Evolutionary conservation across 208 protist genomes (phyloP).

Genomic region (Leishmania braziliensis): DNA sequence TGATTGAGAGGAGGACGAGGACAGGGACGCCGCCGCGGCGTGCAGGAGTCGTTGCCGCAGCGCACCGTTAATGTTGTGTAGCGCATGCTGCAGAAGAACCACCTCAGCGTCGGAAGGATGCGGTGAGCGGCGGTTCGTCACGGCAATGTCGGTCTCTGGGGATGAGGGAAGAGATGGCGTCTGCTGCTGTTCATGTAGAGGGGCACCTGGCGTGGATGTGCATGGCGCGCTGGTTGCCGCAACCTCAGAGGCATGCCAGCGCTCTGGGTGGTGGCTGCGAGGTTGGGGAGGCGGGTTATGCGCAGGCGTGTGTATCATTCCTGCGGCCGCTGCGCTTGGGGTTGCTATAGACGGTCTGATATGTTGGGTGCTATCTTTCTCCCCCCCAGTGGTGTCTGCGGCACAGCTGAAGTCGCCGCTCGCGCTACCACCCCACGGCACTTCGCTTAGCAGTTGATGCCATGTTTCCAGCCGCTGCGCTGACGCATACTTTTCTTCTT

Average conservation of each 20-base stretch:
- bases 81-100: conserved; percentile 32
- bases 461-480: conserved; percentile 21
- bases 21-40: conserved; percentile 26
- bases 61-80: conserved; percentile 27
- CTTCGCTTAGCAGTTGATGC: conserved; percentile 30
- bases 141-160: background rate
- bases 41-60: conserved; percentile 32
- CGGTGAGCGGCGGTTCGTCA: background rate
- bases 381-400: background rate
- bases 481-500: conserved; percentile 13
- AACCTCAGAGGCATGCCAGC: background rate
- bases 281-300: conserved; percentile 1
- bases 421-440: conserved; percentile 18
- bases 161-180: background rate
- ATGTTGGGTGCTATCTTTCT: background rate
- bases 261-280: background rate
- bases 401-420: background rate
- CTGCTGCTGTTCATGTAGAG: background rate
- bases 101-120: conserved; percentile 48
- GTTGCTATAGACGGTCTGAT: background rate
- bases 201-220: background rate
- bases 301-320: conserved; percentile 6
- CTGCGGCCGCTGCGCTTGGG: background rate
- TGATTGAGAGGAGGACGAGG: conserved; percentile 22
- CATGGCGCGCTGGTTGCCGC: background rate